Conservation (phyloP, 2,329 filamentous ascomycete genomes). For the Fusarium praegraminearum region DNA sequence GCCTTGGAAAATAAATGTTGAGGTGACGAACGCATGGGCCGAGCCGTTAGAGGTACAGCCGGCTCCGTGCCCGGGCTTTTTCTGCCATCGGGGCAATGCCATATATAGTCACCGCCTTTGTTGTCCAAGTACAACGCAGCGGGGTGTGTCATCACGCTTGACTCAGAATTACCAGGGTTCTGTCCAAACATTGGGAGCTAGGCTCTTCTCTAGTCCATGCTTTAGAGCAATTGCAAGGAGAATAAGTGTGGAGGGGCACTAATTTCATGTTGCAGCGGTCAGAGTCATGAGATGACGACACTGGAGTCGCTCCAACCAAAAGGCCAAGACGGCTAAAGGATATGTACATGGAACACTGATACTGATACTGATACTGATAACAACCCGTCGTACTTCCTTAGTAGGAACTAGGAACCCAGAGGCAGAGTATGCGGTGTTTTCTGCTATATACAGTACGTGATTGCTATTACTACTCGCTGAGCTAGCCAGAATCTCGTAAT, state of each 20-base stretch:
- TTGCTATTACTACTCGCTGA: constrained; percentile 19
- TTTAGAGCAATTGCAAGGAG: constrained; percentile 22
- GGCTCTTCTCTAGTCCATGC: background rate
- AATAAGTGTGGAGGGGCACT: constrained; percentile 38
- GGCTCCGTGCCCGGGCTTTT: constrained; percentile 44
- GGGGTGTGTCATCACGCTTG: constrained; percentile 8
- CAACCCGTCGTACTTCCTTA: background rate
- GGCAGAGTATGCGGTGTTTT: constrained; percentile 39
- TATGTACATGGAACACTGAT: background rate
- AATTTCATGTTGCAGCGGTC: constrained; percentile 6
- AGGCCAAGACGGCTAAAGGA: constrained; percentile 28
- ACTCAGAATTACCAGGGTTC: constrained; percentile 23
- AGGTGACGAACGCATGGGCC: constrained; percentile 39
- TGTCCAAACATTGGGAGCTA: background rate
- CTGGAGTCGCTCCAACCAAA: constrained; percentile 17
- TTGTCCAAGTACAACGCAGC: constrained; percentile 5
- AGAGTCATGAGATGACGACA: constrained; percentile 40
- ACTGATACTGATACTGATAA: constrained; percentile 12
- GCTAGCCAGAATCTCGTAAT: constrained; percentile 27
- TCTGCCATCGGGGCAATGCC: constrained; percentile 40
- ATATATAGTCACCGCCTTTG: constrained; percentile 40
- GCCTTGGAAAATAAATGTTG: constrained; percentile 36
- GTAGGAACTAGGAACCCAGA: background rate
- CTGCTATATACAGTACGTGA: constrained; percentile 23
- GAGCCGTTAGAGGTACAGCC: constrained; percentile 43